Conservation (phyloP, 2,329 filamentous ascomycete genomes). For the Fusarium armeniacum region DNA sequence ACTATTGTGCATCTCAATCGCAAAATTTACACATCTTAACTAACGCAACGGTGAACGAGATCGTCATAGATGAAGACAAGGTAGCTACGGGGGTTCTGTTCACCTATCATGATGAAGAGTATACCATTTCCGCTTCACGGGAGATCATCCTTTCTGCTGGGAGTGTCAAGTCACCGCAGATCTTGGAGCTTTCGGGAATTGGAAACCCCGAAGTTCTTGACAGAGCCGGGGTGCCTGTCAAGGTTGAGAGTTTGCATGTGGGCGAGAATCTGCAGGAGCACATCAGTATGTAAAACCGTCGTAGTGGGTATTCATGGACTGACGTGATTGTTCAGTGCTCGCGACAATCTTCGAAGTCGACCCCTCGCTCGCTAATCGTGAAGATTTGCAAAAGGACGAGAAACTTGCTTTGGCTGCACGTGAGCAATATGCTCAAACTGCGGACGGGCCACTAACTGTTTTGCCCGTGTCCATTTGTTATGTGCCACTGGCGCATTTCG, state of each 20-base stretch:
- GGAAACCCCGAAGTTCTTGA: slow-evolving; percentile 60
- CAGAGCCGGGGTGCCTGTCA: slow-evolving; percentile 55
- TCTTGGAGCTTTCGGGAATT: slow-evolving; percentile 73
- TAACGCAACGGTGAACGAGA: slow-evolving; percentile 48
- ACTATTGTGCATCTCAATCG: slow-evolving; percentile 59
- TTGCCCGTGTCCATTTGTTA: slow-evolving; percentile 60
- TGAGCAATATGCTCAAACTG: slow-evolving; percentile 52
- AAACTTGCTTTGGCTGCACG: slow-evolving; percentile 51
- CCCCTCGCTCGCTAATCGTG: slow-evolving; percentile 56
- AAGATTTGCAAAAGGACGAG: slow-evolving; percentile 56
- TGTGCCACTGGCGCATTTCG: slow-evolving; percentile 56
- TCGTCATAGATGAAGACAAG: slow-evolving; percentile 44
- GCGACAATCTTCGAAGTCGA: slow-evolving; percentile 62
- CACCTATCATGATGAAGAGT: slow-evolving; percentile 54
- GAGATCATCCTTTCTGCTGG: slow-evolving; percentile 74
- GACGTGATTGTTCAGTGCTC: slow-evolving; percentile 54
- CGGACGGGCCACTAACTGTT: slow-evolving; percentile 56
- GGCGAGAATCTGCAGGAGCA: slow-evolving; percentile 66
- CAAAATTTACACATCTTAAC: slow-evolving; percentile 59
- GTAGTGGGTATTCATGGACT: background rate
- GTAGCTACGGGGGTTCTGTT: slow-evolving; percentile 55
- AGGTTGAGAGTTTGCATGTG: slow-evolving; percentile 60
- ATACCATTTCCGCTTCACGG: slow-evolving; percentile 56
- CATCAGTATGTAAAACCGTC: slow-evolving; percentile 44
- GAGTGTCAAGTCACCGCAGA: slow-evolving; percentile 68